Evolutionary conservation across 352 stramenopile species (phyloP).

Genomic region (Globisporangium iwayamae): DNA sequence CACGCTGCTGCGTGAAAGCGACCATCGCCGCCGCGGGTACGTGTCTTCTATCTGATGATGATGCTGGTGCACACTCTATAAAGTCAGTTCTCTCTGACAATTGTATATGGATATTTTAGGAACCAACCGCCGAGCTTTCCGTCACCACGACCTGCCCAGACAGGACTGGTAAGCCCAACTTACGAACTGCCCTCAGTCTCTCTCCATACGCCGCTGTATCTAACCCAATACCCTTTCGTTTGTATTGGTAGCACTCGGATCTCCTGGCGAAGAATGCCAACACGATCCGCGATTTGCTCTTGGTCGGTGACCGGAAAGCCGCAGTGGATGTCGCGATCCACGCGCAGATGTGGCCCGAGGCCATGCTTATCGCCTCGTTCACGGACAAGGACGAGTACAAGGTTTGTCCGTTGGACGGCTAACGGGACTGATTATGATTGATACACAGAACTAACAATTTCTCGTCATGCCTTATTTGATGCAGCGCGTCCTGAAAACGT

Average conservation of each 20-base stretch:
- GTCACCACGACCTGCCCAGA: constrained; percentile 36
- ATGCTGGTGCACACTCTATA: background rate
- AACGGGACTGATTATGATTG: background rate
- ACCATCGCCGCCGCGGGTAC: constrained; percentile 54
- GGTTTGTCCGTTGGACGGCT: constrained; percentile 12
- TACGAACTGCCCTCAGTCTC: background rate
- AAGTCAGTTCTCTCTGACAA: background rate
- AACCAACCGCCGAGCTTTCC: constrained; percentile 44
- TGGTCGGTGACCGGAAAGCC: constrained; percentile 72
- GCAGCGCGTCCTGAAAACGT: constrained; percentile 65
- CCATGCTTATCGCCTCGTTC: constrained; percentile 84
- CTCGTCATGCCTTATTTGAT: constrained; percentile 1
- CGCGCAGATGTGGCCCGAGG: constrained; percentile 84
- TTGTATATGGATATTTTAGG: constrained; percentile 12
- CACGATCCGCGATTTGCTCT: constrained; percentile 63
- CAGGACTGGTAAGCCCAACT: constrained; percentile 26
- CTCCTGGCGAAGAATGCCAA: constrained; percentile 41
- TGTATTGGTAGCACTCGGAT: constrained; percentile 44
- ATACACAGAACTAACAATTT: constrained; percentile 11
- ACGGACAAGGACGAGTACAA: constrained; percentile 86
- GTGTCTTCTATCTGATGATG: constrained; percentile 4
- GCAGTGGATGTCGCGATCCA: constrained; percentile 75
- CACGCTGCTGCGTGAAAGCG: constrained; percentile 61
- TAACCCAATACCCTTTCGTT: background rate
- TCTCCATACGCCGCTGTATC: background rate